These are phyloP conservation scores for Ustilago crameri DNA, from an alignment of 1,284 basidiomycete genomes.

Conservation along the genomic window DNA sequence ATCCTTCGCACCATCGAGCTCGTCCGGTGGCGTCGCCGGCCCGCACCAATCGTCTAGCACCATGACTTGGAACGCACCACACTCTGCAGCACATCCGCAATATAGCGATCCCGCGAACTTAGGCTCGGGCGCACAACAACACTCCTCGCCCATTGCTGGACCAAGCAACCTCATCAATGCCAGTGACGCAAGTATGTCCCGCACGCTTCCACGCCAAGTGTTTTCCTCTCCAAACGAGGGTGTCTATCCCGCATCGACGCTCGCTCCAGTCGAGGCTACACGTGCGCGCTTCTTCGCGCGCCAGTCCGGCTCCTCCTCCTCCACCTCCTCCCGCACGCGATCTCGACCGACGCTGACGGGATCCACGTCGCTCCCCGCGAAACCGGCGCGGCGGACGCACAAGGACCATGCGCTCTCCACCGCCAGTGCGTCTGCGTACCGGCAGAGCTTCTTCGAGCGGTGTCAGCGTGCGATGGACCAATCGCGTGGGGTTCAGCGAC, in stretches of 20 bases:
- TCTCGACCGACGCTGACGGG: constrained; percentile 10
- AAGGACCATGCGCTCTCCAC: constrained; percentile 15
- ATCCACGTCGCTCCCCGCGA: constrained; percentile 9
- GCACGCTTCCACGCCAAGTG: constrained; percentile 20
- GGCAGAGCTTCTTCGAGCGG: constrained; percentile 36
- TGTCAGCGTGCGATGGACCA: constrained; percentile 36
- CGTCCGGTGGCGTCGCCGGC: not conserved
- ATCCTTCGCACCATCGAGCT: not conserved
- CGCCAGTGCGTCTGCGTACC: constrained; percentile 13
- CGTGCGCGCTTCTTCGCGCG: constrained; percentile 39
- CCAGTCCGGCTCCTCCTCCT: constrained; percentile 7
- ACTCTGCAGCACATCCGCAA: not conserved
- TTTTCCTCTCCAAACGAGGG: constrained; percentile 27
- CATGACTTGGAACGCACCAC: not conserved
- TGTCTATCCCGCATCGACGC: constrained; percentile 35
- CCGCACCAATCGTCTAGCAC: not conserved
- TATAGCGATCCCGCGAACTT: not conserved
- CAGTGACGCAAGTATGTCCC: not conserved
- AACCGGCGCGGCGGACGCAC: not conserved
- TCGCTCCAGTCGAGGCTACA: constrained; percentile 26
- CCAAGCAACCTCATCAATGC: constrained; percentile 3
- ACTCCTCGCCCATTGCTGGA: constrained; percentile 1
- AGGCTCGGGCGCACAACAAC: not conserved
- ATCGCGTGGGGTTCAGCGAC: not conserved
- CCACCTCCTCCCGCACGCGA: constrained; percentile 5